Base-by-base conservation (phyloP, 768 basidiomycete species). In the Lanmaoa rubissima region DNA sequence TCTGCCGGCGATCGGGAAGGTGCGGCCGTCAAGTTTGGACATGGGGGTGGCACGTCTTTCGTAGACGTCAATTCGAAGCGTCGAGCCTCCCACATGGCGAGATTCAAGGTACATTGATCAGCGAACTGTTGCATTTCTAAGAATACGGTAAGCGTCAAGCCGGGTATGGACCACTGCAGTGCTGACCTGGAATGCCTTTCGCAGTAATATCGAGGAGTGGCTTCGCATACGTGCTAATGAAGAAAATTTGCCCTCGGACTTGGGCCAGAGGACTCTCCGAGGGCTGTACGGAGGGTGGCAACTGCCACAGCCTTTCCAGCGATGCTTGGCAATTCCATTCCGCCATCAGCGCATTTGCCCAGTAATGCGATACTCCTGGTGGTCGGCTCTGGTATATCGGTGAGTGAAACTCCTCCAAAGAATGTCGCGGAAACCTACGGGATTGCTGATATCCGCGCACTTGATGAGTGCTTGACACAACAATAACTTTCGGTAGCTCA, bases 391-490 rank as follows among this genome's bases (percentile, higher is more conserved):
- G 65, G 35, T 43, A 52, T 42, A 42, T 5, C 5, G 32, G 45
- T 62, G 44, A 63, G 50, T 56, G 31, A 53, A 52, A 48, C 36
- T 7, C 5, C 31, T 61, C 55, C 24, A 28, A 12, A 54, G 31
- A 39, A 40, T 12, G 7, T 46, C 21, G 11, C 35, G 14, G 47
- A 32, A 17, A 83, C 94, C 61, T 69, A 97, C 94, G 16, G 97
- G 96, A 71, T 99, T 99, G 69, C 92, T 94, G 66, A 99, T 98
- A 74, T 99, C 97, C 17, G 96, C 94, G 66, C 95, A 97, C 73
- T 99, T 98, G 70, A 99, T 86, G 50, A 99, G 75, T 4, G 90
- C 90, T 65, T 98, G 94, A 68, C 92, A 96, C 24, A 94, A 72
- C 51, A 96, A 73, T 26, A 90, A 76, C 62, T 88, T 80, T 52